Evolutionary conservation across 805 yeast species (phyloP), one percentile per base, ranked within the genome.

Genomic region (Kuraishia cidri): DNA sequence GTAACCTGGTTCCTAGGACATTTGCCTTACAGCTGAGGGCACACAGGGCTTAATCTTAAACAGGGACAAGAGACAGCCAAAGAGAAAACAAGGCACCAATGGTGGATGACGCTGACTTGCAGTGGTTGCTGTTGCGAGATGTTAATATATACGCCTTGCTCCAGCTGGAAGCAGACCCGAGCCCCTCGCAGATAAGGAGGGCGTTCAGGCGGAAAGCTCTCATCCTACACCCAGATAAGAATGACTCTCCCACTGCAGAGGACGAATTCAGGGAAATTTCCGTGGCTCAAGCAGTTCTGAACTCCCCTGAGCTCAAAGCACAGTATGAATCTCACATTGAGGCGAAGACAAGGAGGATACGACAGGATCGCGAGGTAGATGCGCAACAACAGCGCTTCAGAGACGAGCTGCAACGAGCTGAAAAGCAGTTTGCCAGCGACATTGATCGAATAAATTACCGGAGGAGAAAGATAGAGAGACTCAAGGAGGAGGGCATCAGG

Each of bases 151-250:
- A n/a, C n/a, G n/a, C n/a, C n/a, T n/a, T n/a, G n/a, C n/a, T n/a
- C n/a, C n/a, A n/a, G n/a, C n/a, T n/a, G n/a, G n/a, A n/a, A n/a
- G n/a, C n/a, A n/a, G n/a, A n/a, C n/a, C n/a, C n/a, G n/a, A n/a
- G n/a, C n/a, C n/a, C 33, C 9, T 24, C 36, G 5, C 39, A 38
- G 6, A 39, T 58, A 12, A 40, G 52, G 19, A 48, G 45, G 21
- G 54, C 56, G 2, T 58, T 52, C 31, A 41, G 60, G 19, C 40
- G 38, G 24, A 43, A 45, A 26, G 63, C 62, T 2, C 37, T 58
- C 20, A 20, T 42, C 12, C 37, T 44, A 2, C 63, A 58, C 33
- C 63, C 63, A 2, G 63, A 58, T 41, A 58, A 56, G 42, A 56
- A 57, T 33, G 45, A 47, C 14, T 26, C 49, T 4, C 27, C 29